Evolutionary conservation across 805 yeast genomes (phyloP), one percentile per base, ranked within the genome.

Genomic region (Teunomyces lycoperdinae): DNA sequence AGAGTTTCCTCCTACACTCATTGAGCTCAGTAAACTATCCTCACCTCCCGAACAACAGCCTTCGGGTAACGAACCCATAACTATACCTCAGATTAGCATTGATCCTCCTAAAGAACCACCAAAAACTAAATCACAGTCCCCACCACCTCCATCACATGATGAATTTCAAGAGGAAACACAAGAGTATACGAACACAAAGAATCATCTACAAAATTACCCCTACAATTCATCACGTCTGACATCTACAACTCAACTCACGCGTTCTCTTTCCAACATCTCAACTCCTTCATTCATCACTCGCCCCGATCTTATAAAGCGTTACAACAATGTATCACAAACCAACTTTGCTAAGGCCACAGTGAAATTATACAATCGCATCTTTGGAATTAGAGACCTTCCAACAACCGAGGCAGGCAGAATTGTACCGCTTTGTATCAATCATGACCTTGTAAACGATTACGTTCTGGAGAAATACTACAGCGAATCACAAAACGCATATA

Each of bases 331-430:
- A 17, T 47, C 55, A 4, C 43, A 46, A 5, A 51, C 49, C 47
- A 38, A 47, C 33, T 53, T 56, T 33, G 6, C 57, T 0, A 55
- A 54, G 11, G 33, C 40, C 3, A 36, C 64, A 13, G 49, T 49
- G 2, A 48, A 53, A 13, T 32, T 70, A 4, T 67, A 65, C 48
- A 63, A 78, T 45, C 57, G 65, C 26, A 31, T 83, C 2, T 46
- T 80, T 31, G 84, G 86, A 32, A 69, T 71, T 10, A 59, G 71
- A 24, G 70, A 73, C 8, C 58, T 71, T 10, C 77, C 81, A 7
- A 79, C 81, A 13, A 77, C 94, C 0, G 74, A 73, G 36, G 76
- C 82, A 40, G 97, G 97, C 2, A 73, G 98, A 50, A 70, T 74
- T 31, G 78, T 91, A n/a, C 96, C 96, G 0, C 62, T 89, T 5